These are phyloP conservation scores for Clavaria fumosa DNA, from an alignment of 768 basidiomycete species.

Conservation along the genomic window DNA sequence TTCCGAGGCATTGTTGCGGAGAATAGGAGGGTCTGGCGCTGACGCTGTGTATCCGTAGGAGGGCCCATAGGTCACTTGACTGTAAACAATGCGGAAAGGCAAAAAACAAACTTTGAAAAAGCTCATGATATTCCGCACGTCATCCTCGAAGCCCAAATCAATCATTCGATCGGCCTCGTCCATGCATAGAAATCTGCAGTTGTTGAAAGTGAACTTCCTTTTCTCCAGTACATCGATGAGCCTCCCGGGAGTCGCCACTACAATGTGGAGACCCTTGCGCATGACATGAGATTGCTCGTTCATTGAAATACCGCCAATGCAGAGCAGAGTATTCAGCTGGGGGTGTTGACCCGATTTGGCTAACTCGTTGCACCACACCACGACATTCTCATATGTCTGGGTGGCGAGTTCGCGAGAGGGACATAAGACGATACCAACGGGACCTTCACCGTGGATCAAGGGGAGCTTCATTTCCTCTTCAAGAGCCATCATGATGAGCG, in stretches of 20 bases:
- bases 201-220: conserved; percentile 79
- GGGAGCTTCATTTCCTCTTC: conserved; percentile 89
- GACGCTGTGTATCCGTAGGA: conserved; percentile 36
- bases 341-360: conserved; percentile 74
- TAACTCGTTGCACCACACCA: conserved; percentile 72
- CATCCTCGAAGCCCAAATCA: conserved; percentile 96
- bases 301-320: conserved; percentile 98
- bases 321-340: conserved; percentile 72
- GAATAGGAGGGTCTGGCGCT: conserved; percentile 93
- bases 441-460: conserved; percentile 87
- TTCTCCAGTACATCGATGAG: conserved; percentile 98
- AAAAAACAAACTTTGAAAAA: conserved; percentile 85
- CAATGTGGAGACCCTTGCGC: conserved; percentile 84
- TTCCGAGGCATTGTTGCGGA: conserved; percentile 99
- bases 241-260: conserved; percentile 92
- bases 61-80: conserved; percentile 2
- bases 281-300: conserved; percentile 89
- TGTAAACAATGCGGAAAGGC: background rate
- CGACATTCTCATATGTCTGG: conserved; percentile 91
- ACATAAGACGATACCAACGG: conserved; percentile 91
- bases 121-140: conserved; percentile 97
- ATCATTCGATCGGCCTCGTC: conserved; percentile 99
- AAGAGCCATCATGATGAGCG: conserved; percentile 88
- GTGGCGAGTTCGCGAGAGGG: conserved; percentile 93
- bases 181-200: conserved; percentile 95